Evolutionary conservation across 1,284 basidiomycete species (phyloP), one percentile per base, ranked within the genome.

Genomic region (Malassezia yamatoensis): DNA sequence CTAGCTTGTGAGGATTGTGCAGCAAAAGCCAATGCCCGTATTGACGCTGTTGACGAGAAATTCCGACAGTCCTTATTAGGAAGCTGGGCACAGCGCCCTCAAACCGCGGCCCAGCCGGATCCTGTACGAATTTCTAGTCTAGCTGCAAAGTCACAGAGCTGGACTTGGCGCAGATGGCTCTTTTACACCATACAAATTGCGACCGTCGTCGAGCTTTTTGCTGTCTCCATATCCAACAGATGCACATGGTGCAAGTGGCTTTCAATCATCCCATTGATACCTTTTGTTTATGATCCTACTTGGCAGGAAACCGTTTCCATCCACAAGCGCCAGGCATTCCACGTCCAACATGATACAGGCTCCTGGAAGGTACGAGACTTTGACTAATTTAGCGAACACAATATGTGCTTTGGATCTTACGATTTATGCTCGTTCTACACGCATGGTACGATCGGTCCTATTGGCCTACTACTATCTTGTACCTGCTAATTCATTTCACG

Each of bases 1-100:
- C 38, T 63, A 13, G 64, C 62, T 4, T 69, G 67, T 46, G 39
- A 48, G 11, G 40, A 55, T 6, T 69, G 67, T 29, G 55, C 59
- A 15, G 60, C 60, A 0, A 39, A 41, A 8, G 64, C 63, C 4
- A 50, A 64, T 29, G 35, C 54, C 11, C 57, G 42, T 13, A 60
- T 69, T 34, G 21, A 32, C 13, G 49, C 61, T 36, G 47, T 54
- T 5, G 61, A 69, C 38, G 57, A 56, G 38, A 60, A 53, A n/a
- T 59, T 62, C 3, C 57, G 61, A 21, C 58, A 60, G 34, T 59
- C 59, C 59, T 57, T 58, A n/a, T 43, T 68, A 3, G 60, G 59
- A 5, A 48, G 40, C 32, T 68, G 66, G 66, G 47, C 66, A 16
- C 49, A 57, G 15, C 41, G 38, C 5, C 24, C 24, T 29, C 24